phyloP scores from a whole-genome alignment of 306 rosid genomes.

The Prunus davidiana region DNA sequence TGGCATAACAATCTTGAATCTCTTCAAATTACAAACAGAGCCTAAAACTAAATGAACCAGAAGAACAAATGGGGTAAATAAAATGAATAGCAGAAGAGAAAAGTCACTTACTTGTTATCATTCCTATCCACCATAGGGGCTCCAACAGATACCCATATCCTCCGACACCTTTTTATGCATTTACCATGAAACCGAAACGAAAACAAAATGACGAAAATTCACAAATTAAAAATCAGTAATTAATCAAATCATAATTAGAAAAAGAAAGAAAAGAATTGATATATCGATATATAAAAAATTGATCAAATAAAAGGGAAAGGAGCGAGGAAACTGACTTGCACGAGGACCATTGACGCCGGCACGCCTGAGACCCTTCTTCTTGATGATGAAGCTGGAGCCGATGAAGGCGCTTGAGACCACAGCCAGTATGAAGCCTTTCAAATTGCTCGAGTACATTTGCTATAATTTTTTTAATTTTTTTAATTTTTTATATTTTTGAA shows the following conservation, averaged over 20 bases:
- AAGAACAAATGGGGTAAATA: background rate
- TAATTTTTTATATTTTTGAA: background rate
- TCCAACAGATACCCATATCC: slow-evolving; percentile 82
- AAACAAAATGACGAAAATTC: background rate
- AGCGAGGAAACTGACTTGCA: slow-evolving; percentile 39
- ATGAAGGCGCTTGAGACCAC: slow-evolving; percentile 75
- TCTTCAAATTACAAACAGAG: background rate
- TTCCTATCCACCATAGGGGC: slow-evolving; percentile 95
- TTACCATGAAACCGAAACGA: background rate
- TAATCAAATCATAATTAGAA: background rate
- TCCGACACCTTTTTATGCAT: slow-evolving; percentile 55
- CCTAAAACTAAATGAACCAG: background rate
- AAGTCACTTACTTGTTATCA: slow-evolving; percentile 67
- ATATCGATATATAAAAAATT: background rate
- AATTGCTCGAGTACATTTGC: slow-evolving; percentile 63
- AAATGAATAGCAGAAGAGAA: background rate
- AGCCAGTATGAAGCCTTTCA: slow-evolving; percentile 67
- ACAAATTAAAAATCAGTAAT: background rate
- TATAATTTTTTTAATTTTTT: background rate
- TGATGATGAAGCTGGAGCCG: slow-evolving; percentile 83
- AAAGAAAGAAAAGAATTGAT: background rate
- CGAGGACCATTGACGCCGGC: slow-evolving; percentile 57
- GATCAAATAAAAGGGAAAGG: background rate
- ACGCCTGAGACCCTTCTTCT: slow-evolving; percentile 80
- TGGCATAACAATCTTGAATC: background rate